A percentile compares a stretch with the other conserved stretches of the same genome.
Evolutionary conservation across 176 grass and related monocot species (phyloP).

Genomic region (Avena insularis): DNA sequence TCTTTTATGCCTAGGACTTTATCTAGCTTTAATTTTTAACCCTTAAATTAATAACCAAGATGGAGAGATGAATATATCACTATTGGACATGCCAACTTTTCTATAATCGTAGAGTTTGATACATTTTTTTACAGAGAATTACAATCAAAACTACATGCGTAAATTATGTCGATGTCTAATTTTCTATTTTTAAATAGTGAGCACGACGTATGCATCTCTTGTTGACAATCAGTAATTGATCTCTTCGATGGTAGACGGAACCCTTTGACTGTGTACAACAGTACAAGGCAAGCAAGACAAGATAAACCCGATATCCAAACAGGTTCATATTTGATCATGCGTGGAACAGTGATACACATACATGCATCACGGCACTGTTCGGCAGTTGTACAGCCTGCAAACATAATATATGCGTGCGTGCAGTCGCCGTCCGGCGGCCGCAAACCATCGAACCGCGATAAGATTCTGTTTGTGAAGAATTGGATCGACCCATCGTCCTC

Average conservation of each 20-base stretch:
- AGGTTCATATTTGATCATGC: neutral
- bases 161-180: too few relatives aligned
- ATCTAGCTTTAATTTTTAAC: too few relatives aligned
- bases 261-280: neutral
- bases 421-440: slow-evolving; percentile 18
- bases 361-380: neutral
- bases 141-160: too few relatives aligned
- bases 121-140: too few relatives aligned
- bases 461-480: neutral
- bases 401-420: neutral
- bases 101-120: too few relatives aligned
- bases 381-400: neutral
- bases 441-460: neutral
- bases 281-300: neutral
- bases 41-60: too few relatives aligned
- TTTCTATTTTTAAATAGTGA: too few relatives aligned
- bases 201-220: neutral
- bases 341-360: neutral
- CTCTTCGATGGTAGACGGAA: neutral
- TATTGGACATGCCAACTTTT: too few relatives aligned
- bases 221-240: neutral
- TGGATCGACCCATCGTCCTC: neutral
- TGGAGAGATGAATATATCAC: too few relatives aligned
- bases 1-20: too few relatives aligned
- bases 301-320: neutral